phyloP scores from a whole-genome alignment of 2,329 filamentous ascomycete genomes.

The Pseudogymnoascus verrucosus region DNA sequence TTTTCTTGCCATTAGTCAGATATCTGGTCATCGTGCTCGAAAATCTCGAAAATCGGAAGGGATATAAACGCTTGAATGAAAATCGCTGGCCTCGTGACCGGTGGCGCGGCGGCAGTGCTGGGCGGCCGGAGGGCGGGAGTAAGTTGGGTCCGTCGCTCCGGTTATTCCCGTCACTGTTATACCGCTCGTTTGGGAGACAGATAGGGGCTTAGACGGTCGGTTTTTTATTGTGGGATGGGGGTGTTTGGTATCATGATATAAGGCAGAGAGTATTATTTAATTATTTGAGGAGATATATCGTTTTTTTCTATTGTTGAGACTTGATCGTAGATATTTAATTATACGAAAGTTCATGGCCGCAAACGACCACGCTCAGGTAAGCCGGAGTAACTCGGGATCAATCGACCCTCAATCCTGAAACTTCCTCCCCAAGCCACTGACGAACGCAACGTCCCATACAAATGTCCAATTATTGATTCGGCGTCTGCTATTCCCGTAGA shows the following conservation, averaged over 20 bases:
- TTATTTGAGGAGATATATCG: neutral
- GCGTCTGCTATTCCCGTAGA: neutral
- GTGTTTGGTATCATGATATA: neutral
- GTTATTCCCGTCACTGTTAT: neutral
- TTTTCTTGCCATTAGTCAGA: neutral
- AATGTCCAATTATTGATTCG: neutral
- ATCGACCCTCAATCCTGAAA: neutral
- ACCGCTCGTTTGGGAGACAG: neutral
- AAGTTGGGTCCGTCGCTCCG: neutral
- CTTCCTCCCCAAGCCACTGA: neutral
- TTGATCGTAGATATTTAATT: neutral
- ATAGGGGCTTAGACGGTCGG: neutral
- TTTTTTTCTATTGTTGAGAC: neutral
- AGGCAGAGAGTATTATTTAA: neutral
- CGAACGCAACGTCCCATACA: neutral
- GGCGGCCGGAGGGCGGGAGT: neutral
- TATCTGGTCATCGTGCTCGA: neutral
- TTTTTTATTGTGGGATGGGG: neutral
- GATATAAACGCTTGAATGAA: neutral
- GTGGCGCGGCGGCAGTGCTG: neutral
- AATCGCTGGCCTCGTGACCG: neutral
- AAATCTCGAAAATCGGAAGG: neutral
- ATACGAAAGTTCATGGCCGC: neutral
- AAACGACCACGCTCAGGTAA: neutral
- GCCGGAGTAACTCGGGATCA: neutral